phyloP scores from a whole-genome alignment of 768 basidiomycete species.

The Infundibulicybe gibba region DNA sequence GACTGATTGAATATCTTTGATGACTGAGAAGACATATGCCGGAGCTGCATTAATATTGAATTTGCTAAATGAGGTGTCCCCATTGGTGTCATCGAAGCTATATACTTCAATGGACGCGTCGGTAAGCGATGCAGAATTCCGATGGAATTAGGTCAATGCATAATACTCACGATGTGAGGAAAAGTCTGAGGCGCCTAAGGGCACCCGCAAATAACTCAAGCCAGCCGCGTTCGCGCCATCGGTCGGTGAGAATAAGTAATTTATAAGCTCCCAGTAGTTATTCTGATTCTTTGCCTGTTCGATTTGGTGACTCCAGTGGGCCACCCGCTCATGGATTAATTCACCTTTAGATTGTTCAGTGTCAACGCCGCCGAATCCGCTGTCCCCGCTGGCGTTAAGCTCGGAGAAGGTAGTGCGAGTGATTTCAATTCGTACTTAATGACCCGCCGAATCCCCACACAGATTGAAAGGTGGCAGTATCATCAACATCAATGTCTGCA shows the following conservation, averaged over 20 bases:
- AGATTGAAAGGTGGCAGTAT: slow-evolving; percentile 49
- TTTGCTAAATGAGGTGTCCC: slow-evolving; percentile 49
- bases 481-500: slow-evolving; percentile 60
- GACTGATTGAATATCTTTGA: slow-evolving; percentile 57
- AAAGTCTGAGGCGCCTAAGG: slow-evolving; percentile 71
- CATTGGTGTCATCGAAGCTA: slow-evolving; percentile 55
- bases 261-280: slow-evolving; percentile 56
- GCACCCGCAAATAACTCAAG: slow-evolving; percentile 61
- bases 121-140: not conserved
- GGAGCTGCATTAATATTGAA: slow-evolving; percentile 60
- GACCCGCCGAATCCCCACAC: slow-evolving; percentile 64
- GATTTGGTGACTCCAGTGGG: not conserved
- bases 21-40: slow-evolving; percentile 55
- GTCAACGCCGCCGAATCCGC: slow-evolving; percentile 66
- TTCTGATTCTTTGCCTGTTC: slow-evolving; percentile 41
- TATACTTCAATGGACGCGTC: slow-evolving; percentile 36
- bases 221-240: slow-evolving; percentile 61
- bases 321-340: not conserved
- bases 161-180: slow-evolving; percentile 42
- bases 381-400: slow-evolving; percentile 14
- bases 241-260: slow-evolving; percentile 54
- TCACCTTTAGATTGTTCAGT: slow-evolving; percentile 61
- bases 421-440: slow-evolving; percentile 40
- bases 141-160: not conserved
- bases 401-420: slow-evolving; percentile 1